Base-by-base conservation (phyloP, 108 stramenopile species). In the Nitzschia putrida region DNA sequence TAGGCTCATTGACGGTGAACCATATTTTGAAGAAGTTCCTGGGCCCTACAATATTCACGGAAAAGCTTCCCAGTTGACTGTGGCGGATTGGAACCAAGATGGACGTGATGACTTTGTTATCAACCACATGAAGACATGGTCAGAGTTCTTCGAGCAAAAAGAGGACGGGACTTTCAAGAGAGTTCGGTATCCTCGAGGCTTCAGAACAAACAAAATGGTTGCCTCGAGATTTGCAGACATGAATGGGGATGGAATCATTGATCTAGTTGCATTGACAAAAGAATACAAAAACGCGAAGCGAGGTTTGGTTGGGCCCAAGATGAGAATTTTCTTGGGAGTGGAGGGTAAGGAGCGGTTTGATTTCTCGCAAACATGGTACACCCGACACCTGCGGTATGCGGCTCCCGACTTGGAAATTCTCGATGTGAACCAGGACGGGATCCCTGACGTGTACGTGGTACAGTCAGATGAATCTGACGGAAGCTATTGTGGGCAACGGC, bases 361-460 rank as follows among this genome's bases (percentile, higher is more conserved):
- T 25, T 66, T 66, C 29, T 53, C 51, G 9, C 10, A 34, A 2
- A 26, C 44, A 20, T 66, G 40, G 11, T 66, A 39, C 29, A 16
- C 13, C 37, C 16, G 14, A 24, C 23, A 12, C 22, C 66, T 66
- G 6, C 52, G 51, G 14, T 66, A 26, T 37, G 50, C 50, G 16
- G 66, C 66, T 1, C 66, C 66, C 1, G 66, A 66, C 44, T 22
- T 66, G 43, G 66, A 66, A 40, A 45, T 66, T 53, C 23, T 66
- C 6, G 66, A 66, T 66, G 66, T 66, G 16, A 54, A 66, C 34
- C 8, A 18, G 13, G 53, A 66, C 29, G 66, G 66, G 9, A 53
- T 53, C 13, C 66, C 66, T 14, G 66, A 66, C 14, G 24, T 66
- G 11, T 66, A 66, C 29, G 52, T 66, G 22, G 52, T 66, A 4